Evolutionary conservation across 345 rosid species (phyloP).

Genomic region (Arabis alpina): DNA sequence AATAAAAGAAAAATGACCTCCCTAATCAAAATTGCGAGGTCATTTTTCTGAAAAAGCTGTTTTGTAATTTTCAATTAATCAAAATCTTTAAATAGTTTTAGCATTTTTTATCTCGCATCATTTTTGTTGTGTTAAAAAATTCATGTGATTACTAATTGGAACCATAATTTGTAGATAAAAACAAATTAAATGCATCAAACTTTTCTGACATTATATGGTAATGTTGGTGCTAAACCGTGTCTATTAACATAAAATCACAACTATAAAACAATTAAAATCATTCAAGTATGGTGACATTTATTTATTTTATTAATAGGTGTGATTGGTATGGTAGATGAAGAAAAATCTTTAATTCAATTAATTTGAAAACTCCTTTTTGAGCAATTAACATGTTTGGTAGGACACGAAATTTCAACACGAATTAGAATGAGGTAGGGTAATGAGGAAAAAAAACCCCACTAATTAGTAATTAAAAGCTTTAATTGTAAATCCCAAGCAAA

Average conservation of each 20-base stretch:
- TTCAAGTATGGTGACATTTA: not conserved
- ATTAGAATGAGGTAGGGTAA: not conserved
- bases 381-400: conserved; percentile 12
- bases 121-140: not conserved
- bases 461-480: not conserved
- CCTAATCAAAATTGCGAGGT: too few relatives aligned
- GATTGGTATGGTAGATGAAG: conserved; percentile 5
- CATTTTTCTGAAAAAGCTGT: too few relatives aligned
- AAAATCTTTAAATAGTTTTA: not conserved
- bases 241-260: conserved; percentile 5
- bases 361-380: not conserved
- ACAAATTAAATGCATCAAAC: not conserved
- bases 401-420: conserved; percentile 2
- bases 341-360: not conserved
- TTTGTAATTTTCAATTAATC: too few relatives aligned
- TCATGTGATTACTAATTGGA: not conserved
- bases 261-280: not conserved
- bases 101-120: not conserved
- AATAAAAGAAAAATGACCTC: too few relatives aligned
- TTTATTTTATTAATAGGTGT: not conserved
- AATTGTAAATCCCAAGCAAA: not conserved
- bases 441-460: not conserved
- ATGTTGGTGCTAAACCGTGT: conserved; percentile 11
- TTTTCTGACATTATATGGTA: not conserved
- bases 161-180: too few relatives aligned